Conservation (phyloP, 108 stramenopile species). For the Skeletonema marinoi region DNA sequence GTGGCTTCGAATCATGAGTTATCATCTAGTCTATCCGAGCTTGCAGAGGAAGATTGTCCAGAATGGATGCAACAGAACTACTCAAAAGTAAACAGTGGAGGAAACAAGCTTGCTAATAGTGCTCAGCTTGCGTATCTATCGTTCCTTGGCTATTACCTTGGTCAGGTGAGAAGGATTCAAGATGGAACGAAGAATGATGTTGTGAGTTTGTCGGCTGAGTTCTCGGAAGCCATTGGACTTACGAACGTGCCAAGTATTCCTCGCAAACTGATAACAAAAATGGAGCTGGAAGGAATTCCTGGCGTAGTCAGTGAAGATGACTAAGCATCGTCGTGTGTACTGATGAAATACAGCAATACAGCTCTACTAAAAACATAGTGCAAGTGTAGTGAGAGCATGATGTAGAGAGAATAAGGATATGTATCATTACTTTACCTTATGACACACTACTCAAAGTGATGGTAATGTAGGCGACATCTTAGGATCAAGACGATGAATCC, state of each 20-base stretch:
- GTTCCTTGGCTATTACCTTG: conserved; percentile 84
- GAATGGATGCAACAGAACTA: conserved; percentile 36
- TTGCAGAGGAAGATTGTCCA: not conserved
- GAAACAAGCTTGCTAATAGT: conserved; percentile 38
- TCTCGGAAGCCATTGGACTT: conserved; percentile 47
- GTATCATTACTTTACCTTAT: not conserved
- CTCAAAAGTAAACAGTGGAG: conserved; percentile 33
- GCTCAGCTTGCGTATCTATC: conserved; percentile 55
- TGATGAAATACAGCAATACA: not conserved
- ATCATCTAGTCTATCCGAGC: conserved; percentile 1
- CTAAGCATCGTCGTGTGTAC: not conserved
- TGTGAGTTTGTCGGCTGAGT: conserved; percentile 57
- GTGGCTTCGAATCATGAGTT: conserved; percentile 22
- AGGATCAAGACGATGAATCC: conserved; percentile 82
- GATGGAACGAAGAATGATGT: conserved; percentile 42
- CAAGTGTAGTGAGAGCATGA: not conserved
- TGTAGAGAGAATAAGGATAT: not conserved
- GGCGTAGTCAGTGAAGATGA: conserved; percentile 9
- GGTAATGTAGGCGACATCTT: conserved; percentile 64
- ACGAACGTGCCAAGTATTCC: conserved; percentile 26
- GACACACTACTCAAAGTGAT: not conserved
- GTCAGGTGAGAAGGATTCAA: conserved; percentile 40
- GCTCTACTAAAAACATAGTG: not conserved
- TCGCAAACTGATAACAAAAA: conserved; percentile 27
- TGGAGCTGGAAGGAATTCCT: conserved; percentile 35